Base-by-base conservation (phyloP, 768 basidiomycete species). In the Mycena sanguinolenta region DNA sequence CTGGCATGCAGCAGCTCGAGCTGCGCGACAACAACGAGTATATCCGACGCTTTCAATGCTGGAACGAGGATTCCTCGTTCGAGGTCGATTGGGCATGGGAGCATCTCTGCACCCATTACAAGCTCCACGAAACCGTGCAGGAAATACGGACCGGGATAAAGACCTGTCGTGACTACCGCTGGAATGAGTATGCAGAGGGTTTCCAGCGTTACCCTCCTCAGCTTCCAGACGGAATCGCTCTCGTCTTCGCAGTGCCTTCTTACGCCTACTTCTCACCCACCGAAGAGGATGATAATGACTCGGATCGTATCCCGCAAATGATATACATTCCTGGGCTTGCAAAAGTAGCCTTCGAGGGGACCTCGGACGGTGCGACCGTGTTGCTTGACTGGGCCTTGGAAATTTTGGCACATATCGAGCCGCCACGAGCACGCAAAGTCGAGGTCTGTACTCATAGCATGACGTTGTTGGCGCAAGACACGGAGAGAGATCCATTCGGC, bases 101-200 rank as follows among this genome's bases (percentile, higher is more conserved):
- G 19, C 13, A 59, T 19, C 23, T 65, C 39, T 65, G 32, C 16
- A 3, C 36, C 23, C 55, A 58, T 3, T 27, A 65, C 44, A 23
- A 50, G 28, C 36, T 58, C 7, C 64, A 58, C 64, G 27, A 65
- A 58, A 65, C 64, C 46, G 55, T 65, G n/a, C 64, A 44, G 16
- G 54, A 57, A 25, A 58, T 65, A 49, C 23, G 64, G 9, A 57
- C n/a, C n/a, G n/a, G 64, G n/a, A n/a, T 58, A 4, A 5, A 23
- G 27, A 14, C 17, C 38, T 59, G 55, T 54, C 17, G 49, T 16
- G n/a, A 46, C 4, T 5, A 34, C 32, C 6, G 6, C 32, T 34
- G 32, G 10, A 34, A 34, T 34, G 6, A 34, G 32, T 30, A 46
- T 16, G 30, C 28, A 14, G 38, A 54, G 9, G 19, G 25, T 19